Evolutionary conservation across 2,329 filamentous ascomycete species (phyloP).

Genomic region (Fusarium ambrosium): DNA sequence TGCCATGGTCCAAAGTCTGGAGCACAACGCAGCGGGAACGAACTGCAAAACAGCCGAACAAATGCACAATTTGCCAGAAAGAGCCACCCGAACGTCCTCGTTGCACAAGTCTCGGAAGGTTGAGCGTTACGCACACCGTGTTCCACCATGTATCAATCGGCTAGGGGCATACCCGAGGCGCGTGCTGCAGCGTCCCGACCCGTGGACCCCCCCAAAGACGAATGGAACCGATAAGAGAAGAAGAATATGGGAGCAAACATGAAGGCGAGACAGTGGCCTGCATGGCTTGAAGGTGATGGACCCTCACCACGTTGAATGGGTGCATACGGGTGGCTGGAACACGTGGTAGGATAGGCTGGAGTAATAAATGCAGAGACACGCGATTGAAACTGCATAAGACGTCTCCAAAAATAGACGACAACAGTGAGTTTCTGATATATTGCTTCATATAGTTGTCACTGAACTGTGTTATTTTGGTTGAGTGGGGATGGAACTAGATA

Average conservation of each 20-base stretch:
- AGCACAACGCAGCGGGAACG: not conserved
- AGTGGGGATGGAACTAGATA: not conserved
- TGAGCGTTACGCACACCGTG: not conserved
- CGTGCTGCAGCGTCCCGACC: conserved; percentile 8
- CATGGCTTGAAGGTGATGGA: not conserved
- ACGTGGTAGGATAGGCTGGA: not conserved
- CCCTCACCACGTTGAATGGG: not conserved
- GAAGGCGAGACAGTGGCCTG: not conserved
- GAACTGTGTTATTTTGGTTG: not conserved
- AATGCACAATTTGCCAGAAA: not conserved
- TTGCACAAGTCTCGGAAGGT: conserved; percentile 10
- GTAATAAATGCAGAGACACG: not conserved
- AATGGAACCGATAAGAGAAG: not conserved
- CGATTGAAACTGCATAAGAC: not conserved
- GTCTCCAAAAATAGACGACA: not conserved
- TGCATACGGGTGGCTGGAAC: not conserved
- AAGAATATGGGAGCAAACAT: not conserved
- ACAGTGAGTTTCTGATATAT: not conserved
- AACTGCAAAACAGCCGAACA: not conserved
- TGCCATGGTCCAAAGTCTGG: not conserved
- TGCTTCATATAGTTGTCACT: not conserved
- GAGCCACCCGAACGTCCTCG: not conserved
- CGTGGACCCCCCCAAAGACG: not conserved
- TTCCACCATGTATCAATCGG: conserved; percentile 19
- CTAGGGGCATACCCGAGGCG: conserved; percentile 21